phyloP scores from a whole-genome alignment of 2,329 filamentous ascomycete species.

The Aureobasidium sp. region DNA sequence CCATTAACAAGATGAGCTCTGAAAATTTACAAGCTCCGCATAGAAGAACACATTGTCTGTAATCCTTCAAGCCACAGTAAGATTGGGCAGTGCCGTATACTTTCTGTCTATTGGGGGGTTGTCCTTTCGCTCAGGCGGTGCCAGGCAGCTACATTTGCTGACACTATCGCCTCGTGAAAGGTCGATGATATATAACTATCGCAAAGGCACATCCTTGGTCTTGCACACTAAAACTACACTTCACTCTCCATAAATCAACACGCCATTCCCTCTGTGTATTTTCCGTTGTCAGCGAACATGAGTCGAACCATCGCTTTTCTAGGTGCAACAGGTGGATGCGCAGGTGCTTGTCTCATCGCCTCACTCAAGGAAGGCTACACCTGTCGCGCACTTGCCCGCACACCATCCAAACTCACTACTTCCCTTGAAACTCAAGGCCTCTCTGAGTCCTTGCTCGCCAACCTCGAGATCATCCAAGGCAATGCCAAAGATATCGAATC shows the following conservation, averaged over 20 bases:
- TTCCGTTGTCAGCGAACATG: neutral
- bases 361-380: slow-evolving; percentile 37
- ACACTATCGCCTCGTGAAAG: neutral
- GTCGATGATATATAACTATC: neutral
- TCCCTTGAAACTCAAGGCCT: slow-evolving; percentile 35
- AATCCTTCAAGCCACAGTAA: slow-evolving; percentile 6
- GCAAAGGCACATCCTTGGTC: no score
- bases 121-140: neutral
- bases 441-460: slow-evolving; percentile 25
- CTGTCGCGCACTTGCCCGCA: slow-evolving; percentile 42
- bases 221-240: no score
- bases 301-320: slow-evolving; percentile 39
- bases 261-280: neutral
- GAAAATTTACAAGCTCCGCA: no score
- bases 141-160: neutral
- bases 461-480: slow-evolving; percentile 39
- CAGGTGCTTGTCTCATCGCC: slow-evolving; percentile 34
- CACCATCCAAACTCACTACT: slow-evolving; percentile 39
- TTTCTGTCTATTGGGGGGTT: neutral
- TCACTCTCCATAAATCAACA: no score
- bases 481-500: slow-evolving; percentile 34
- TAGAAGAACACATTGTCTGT: neutral
- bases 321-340: slow-evolving; percentile 44
- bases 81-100: neutral
- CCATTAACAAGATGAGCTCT: no score